phyloP scores from a whole-genome alignment of 78 protist species.

The Emiliania huxleyi region DNA sequence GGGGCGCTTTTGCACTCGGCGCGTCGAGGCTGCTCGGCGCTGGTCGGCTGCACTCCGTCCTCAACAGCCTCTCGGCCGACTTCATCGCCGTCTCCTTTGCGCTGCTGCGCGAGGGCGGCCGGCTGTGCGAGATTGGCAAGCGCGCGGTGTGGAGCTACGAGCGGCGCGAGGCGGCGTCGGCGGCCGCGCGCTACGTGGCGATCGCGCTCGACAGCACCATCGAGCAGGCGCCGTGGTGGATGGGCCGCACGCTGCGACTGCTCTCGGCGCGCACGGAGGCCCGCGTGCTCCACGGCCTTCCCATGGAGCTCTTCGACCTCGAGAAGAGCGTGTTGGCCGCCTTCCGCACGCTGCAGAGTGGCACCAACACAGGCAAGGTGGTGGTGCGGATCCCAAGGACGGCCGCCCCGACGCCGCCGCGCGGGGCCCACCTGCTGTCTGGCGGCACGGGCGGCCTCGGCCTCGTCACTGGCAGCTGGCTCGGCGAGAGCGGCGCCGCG shows the following conservation, averaged over 20 bases:
- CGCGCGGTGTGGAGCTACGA: not conserved
- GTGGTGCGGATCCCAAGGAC: not conserved
- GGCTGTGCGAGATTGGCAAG: conserved; percentile 29
- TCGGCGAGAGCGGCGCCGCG: not conserved
- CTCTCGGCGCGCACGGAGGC: not conserved
- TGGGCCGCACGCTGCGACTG: not conserved
- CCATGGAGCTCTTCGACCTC: not conserved
- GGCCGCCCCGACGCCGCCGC: not conserved
- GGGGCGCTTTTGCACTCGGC: not conserved
- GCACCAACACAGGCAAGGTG: conserved; percentile 10
- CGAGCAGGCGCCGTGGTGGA: not conserved
- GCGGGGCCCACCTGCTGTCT: not conserved
- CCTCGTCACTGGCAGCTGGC: not conserved
- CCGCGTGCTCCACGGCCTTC: not conserved
- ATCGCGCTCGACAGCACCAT: not conserved
- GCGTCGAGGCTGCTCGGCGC: not conserved
- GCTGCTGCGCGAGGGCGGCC: not conserved
- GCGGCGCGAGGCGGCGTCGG: not conserved
- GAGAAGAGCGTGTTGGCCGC: not conserved
- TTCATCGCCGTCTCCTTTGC: not conserved
- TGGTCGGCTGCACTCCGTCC: not conserved
- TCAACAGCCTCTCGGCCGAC: conserved; percentile 31
- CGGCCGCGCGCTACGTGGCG: not conserved
- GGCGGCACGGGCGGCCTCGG: conserved; percentile 46
- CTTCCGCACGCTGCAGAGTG: not conserved